phyloP scores from a whole-genome alignment of 108 stramenopile genomes.

The Mediolabrus comicus region DNA sequence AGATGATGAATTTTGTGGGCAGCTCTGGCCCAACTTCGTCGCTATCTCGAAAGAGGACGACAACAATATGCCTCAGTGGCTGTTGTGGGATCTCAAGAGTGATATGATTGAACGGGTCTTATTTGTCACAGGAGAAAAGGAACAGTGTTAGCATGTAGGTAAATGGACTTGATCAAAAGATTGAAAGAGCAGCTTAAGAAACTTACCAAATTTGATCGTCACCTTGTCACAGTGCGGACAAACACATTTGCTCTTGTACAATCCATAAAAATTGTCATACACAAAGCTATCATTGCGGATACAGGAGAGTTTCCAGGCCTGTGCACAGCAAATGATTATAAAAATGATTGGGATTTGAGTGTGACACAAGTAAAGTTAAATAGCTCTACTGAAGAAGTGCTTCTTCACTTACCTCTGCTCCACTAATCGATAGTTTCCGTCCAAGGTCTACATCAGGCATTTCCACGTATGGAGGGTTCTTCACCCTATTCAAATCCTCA shows the following conservation, averaged over 20 bases:
- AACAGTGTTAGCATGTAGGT: background rate
- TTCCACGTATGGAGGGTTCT: slow-evolving; percentile 89
- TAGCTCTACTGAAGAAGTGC: too few relatives aligned
- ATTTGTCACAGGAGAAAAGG: background rate
- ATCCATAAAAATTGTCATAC: slow-evolving; percentile 78
- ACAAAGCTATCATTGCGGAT: slow-evolving; percentile 79
- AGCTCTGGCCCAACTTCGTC: slow-evolving; percentile 4
- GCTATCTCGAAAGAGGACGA: slow-evolving; percentile 22
- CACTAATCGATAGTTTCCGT: slow-evolving; percentile 64
- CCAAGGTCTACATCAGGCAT: slow-evolving; percentile 71
- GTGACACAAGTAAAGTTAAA: too few relatives aligned
- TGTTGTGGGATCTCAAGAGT: slow-evolving; percentile 73
- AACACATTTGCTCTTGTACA: slow-evolving; percentile 82
- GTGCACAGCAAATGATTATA: background rate
- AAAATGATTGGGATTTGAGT: too few relatives aligned
- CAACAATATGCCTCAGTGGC: slow-evolving; percentile 10
- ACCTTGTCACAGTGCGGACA: slow-evolving; percentile 85
- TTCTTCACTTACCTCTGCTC: slow-evolving; percentile 47
- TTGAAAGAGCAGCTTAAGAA: background rate
- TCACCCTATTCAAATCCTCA: slow-evolving; percentile 95
- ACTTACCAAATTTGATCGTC: slow-evolving; percentile 87
- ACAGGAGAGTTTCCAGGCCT: slow-evolving; percentile 64
- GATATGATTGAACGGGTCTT: slow-evolving; percentile 74
- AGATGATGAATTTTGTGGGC: slow-evolving; percentile 32
- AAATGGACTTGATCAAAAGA: background rate